A percentile compares a stretch with the other conserved stretches of the same genome.
phyloP scores from a whole-genome alignment of 1,284 basidiomycete species.

The Psilocybe mexicana region DNA sequence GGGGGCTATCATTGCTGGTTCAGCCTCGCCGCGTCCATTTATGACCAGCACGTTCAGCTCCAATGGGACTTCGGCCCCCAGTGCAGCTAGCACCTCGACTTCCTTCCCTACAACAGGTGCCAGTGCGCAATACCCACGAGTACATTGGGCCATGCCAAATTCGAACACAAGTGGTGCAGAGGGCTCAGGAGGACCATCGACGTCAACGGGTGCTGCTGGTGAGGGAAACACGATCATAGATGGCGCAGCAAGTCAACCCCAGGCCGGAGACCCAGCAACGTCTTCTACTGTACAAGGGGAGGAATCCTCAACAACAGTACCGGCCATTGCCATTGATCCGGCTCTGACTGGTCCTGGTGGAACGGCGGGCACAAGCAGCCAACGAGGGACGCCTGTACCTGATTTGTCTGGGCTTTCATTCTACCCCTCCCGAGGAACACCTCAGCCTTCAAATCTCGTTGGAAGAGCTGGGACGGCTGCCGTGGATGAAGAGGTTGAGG shows the following conservation, averaged over 20 bases:
- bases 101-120: conserved; percentile 17
- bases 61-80: conserved; percentile 15
- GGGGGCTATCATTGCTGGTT: conserved; percentile 34
- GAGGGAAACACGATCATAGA: conserved; percentile 20
- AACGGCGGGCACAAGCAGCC: conserved; percentile 2
- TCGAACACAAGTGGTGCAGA: conserved; percentile 21
- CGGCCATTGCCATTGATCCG: conserved; percentile 22
- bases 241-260: conserved; percentile 9
- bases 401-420: conserved; percentile 16
- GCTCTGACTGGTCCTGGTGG: conserved; percentile 20
- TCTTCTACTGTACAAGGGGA: not conserved
- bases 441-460: conserved; percentile 12
- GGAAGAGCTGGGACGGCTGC: conserved; percentile 20
- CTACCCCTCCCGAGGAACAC: conserved; percentile 12
- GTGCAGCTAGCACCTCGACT: conserved; percentile 11
- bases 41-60: conserved; percentile 19
- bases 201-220: not conserved
- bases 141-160: conserved; percentile 40
- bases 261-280: conserved; percentile 1
- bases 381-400: conserved; percentile 17
- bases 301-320: not conserved
- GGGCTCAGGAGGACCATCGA: conserved; percentile 14
- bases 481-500: conserved; percentile 56
- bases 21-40: conserved; percentile 28
- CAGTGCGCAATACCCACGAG: conserved; percentile 36